phyloP scores from a whole-genome alignment of 2,329 filamentous ascomycete species.

The Teratosphaeria zuluensis region DNA sequence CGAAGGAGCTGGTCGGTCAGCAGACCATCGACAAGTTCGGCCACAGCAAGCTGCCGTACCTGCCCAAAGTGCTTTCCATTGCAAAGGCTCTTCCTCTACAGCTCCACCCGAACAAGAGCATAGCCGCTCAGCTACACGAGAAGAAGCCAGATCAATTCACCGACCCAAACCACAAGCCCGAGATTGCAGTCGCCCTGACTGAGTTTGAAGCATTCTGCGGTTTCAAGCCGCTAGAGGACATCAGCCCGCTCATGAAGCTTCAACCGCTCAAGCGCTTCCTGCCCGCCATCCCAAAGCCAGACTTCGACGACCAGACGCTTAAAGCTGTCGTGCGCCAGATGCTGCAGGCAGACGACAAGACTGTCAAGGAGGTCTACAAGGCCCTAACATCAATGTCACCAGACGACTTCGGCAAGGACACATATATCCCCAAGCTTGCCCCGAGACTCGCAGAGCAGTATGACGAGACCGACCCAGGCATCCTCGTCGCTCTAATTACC shows the following conservation, averaged over 20 bases:
- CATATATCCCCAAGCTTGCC: slow-evolving; percentile 55
- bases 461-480: slow-evolving; percentile 53
- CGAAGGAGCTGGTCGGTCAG: slow-evolving; percentile 54
- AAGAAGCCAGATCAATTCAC: slow-evolving; percentile 56
- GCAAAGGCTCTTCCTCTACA: slow-evolving; percentile 65
- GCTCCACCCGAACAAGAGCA: slow-evolving; percentile 61
- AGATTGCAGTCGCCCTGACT: slow-evolving; percentile 63
- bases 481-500: slow-evolving; percentile 57
- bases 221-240: slow-evolving; percentile 56
- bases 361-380: slow-evolving; percentile 45
- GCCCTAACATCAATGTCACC: slow-evolving; percentile 41
- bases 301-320: slow-evolving; percentile 52
- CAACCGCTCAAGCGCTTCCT: slow-evolving; percentile 46
- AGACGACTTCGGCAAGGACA: slow-evolving; percentile 41
- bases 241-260: slow-evolving; percentile 50
- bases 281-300: slow-evolving; percentile 32
- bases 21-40: slow-evolving; percentile 52
- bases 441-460: slow-evolving; percentile 58
- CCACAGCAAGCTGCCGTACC: slow-evolving; percentile 55
- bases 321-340: slow-evolving; percentile 47
- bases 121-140: slow-evolving; percentile 54
- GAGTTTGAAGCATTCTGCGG: slow-evolving; percentile 69
- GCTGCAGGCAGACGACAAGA: slow-evolving; percentile 44
- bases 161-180: slow-evolving; percentile 69
- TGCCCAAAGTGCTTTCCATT: slow-evolving; percentile 69